Evolutionary conservation across 2,329 filamentous ascomycete genomes (phyloP), one percentile per base, ranked within the genome.

Genomic region (Colletotrichum sp.): DNA sequence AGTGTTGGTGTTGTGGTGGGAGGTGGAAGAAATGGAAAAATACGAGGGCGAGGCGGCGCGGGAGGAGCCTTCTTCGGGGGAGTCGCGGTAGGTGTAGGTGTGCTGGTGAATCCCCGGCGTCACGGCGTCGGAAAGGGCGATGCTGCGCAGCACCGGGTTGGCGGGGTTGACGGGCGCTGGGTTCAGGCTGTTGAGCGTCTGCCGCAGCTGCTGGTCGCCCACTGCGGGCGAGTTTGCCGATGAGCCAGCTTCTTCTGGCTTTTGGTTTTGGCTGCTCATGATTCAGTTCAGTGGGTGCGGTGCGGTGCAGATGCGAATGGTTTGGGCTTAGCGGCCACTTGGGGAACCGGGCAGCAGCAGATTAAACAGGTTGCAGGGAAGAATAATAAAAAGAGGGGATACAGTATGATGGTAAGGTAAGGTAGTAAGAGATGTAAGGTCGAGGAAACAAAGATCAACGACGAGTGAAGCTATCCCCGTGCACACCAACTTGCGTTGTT

Each of bases 31-130:
- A 52, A 64, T 70, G 16, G 78, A 78, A 64, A 82, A 82, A 74
- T 82, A 82, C 71, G 78, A 79, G 74, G 75, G 68, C 15, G 75
- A 70, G 8, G 69, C 66, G 24, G 69, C 58, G 66, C 72, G 76
- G 38, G 76, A 75, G 62, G 68, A 61, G 56, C 69, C 61, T 16
- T 26, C 61, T 21, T 64, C 72, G 55, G 65, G 56, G 43, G 71
- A 68, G 18, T 70, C 67, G 71, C 75, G 66, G 77, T 81, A 81
- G 21, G 77, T 81, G 77, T 81, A 81, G n/a, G 77, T 81, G 60
- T 74, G 60, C 58, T 78, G 78, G 62, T 80, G 74, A 75, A 82
- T 81, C 66, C 81, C 80, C 36, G 81, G 79, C 65, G 80, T 81
- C 67, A 83, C 80, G 70, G 81, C 81, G 72, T 81, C 80, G 64